A percentile compares a stretch with the other conserved stretches of the same genome.
Evolutionary conservation across 768 basidiomycete genomes (phyloP).

Genomic region (Fibroporia radiculosa): DNA sequence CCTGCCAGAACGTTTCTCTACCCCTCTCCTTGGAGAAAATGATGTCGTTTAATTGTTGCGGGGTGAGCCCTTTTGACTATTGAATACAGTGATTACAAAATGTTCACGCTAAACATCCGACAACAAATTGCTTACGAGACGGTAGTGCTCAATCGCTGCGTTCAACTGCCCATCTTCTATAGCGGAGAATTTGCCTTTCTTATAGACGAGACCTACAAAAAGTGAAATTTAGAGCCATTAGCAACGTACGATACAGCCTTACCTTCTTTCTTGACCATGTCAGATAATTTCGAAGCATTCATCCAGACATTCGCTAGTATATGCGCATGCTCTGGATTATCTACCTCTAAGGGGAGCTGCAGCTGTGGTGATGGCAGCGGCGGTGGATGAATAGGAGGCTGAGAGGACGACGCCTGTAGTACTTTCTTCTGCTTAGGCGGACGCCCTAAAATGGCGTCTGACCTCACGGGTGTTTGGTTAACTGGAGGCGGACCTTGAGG

Average conservation of each 20-base stretch:
- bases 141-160: constrained; percentile 57
- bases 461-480: constrained; percentile 34
- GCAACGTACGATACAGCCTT: not conserved
- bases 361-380: constrained; percentile 31
- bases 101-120: not conserved
- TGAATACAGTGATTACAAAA: not conserved
- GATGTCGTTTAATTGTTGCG: constrained; percentile 50
- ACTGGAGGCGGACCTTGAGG: constrained; percentile 25
- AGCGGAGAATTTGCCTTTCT: constrained; percentile 81
- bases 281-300: constrained; percentile 56
- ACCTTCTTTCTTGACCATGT: constrained; percentile 68
- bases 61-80: constrained; percentile 43
- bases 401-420: constrained; percentile 1
- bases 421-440: constrained; percentile 26
- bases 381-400: constrained; percentile 4
- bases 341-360: too few relatives aligned
- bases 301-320: constrained; percentile 78
- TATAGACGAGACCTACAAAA: constrained; percentile 66
- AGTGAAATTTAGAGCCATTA: not conserved
- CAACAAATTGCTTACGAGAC: constrained; percentile 34
- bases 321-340: constrained; percentile 51
- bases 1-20: constrained; percentile 69
- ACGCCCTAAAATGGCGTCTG: constrained; percentile 36
- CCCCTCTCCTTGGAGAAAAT: constrained; percentile 65
- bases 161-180: constrained; percentile 64